Conservation (phyloP, 1,284 basidiomycete species). For the Cutaneotrichosporon mucoides region DNA sequence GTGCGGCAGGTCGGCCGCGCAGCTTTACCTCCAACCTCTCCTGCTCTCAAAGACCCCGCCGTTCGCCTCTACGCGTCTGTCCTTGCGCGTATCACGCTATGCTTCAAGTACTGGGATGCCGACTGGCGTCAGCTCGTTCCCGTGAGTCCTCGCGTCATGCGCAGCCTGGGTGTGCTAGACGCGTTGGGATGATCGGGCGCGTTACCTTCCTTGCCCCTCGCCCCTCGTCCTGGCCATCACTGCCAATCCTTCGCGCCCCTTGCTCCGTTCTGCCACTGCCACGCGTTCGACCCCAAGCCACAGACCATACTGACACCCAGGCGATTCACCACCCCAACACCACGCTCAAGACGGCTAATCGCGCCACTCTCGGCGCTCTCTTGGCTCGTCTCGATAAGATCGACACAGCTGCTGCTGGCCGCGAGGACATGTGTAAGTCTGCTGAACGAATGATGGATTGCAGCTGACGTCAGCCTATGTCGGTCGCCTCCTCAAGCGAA, state of each 20-base stretch:
- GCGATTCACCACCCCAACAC: background rate
- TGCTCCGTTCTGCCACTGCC: background rate
- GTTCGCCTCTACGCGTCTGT: background rate
- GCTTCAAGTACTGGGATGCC: conserved; percentile 1
- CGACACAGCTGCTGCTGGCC: background rate
- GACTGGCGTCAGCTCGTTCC: background rate
- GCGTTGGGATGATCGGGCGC: no score
- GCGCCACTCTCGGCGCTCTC: background rate
- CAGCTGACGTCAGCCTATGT: background rate
- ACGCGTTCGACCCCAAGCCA: no score
- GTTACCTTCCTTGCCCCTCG: no score
- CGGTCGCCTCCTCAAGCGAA: background rate
- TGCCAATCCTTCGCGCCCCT: background rate
- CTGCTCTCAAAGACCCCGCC: background rate
- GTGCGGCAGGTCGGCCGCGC: background rate
- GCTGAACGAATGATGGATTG: background rate
- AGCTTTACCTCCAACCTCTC: background rate
- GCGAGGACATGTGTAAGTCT: background rate
- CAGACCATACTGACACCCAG: background rate
- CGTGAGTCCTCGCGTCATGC: background rate
- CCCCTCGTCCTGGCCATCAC: no score
- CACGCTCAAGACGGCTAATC: background rate
- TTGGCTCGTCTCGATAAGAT: background rate
- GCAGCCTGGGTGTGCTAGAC: background rate
- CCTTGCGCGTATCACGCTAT: background rate